Evolutionary conservation across 192 early-diverging fungal genomes (phyloP).

Genomic region (Umbelopsis vinacea): DNA sequence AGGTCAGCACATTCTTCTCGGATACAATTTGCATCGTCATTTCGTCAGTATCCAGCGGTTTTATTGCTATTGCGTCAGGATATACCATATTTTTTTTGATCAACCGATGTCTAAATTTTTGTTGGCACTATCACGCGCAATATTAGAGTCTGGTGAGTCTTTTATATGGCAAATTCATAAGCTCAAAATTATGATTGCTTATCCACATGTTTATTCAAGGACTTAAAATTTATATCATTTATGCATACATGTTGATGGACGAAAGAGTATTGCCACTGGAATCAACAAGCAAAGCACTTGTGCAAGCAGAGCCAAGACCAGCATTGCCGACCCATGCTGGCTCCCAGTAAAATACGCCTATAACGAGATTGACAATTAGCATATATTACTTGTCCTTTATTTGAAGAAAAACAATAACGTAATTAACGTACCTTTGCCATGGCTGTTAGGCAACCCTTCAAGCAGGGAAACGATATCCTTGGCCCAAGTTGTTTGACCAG

Average conservation of each 20-base stretch:
- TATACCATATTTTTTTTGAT: no score
- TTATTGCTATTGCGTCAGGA: no score
- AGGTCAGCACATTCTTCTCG: no score
- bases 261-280: conserved; percentile 24
- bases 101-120: no score
- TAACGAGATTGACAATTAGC: background rate
- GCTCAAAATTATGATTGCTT: no score
- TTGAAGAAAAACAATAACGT: background rate
- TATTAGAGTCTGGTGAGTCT: no score
- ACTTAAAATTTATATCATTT: background rate
- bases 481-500: conserved; percentile 21
- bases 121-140: no score
- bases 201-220: no score
- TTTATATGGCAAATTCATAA: no score
- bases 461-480: background rate
- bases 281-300: conserved; percentile 28
- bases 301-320: conserved; percentile 35
- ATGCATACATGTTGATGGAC: conserved; percentile 14
- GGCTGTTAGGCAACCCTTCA: background rate
- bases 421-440: conserved; percentile 1
- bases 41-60: no score
- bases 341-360: conserved; percentile 41
- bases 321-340: conserved; percentile 41
- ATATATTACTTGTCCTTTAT: background rate
- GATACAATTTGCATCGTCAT: no score